Percentiles rank a stretch among this genome's conserved stretches.
Evolutionary conservation across 306 rosid genomes (phyloP).

Genomic region (Pachyrhizus erosus): DNA sequence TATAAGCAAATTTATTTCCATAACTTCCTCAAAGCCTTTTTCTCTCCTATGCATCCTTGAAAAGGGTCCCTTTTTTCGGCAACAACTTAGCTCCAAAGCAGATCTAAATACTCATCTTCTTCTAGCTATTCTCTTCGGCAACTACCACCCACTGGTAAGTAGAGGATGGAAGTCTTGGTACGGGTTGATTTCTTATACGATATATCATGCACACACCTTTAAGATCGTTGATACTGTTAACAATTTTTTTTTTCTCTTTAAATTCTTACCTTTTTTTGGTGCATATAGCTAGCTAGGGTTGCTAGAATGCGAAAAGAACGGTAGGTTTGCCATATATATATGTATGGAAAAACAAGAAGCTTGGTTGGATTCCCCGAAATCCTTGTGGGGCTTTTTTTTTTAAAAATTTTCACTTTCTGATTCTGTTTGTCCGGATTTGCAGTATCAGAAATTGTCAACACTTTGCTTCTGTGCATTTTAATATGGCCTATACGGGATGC

Average conservation of each 20-base stretch:
- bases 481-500: not conserved
- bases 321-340: slow-evolving; percentile 1
- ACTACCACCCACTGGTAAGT: slow-evolving; percentile 43
- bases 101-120: slow-evolving; percentile 51
- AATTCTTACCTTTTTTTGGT: not conserved
- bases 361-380: slow-evolving; percentile 57
- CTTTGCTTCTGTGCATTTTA: slow-evolving; percentile 39
- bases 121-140: slow-evolving; percentile 10
- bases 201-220: not conserved
- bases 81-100: slow-evolving; percentile 29
- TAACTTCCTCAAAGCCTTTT: slow-evolving; percentile 36
- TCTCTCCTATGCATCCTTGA: slow-evolving; percentile 11
- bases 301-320: slow-evolving; percentile 33
- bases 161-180: not conserved
- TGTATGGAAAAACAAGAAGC: slow-evolving; percentile 14
- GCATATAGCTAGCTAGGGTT: slow-evolving; percentile 54
- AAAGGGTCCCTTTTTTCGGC: slow-evolving; percentile 34
- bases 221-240: not conserved
- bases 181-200: not conserved
- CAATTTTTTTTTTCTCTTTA: not conserved
- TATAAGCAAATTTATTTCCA: slow-evolving; percentile 24
- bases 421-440: slow-evolving; percentile 43
- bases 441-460: slow-evolving; percentile 43
- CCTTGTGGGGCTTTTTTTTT: slow-evolving; percentile 47
- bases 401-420: not conserved